These are phyloP conservation scores for Penicillium occitanis DNA, from an alignment of 2,329 filamentous ascomycete genomes.

Conservation along the genomic window DNA sequence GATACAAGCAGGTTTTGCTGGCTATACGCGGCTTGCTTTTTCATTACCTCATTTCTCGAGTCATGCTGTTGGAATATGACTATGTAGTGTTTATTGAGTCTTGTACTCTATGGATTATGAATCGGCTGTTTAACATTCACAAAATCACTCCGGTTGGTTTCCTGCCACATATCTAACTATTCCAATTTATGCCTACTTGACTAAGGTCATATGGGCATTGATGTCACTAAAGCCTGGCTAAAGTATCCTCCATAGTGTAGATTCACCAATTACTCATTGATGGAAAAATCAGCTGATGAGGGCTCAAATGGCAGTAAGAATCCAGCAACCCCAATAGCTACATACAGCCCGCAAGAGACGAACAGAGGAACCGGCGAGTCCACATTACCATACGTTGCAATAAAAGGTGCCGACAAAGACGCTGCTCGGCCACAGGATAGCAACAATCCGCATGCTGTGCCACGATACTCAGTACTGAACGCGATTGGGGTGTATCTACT, in stretches of 20 bases:
- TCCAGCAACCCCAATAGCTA: background rate
- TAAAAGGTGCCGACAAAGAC: background rate
- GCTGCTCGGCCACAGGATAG: background rate
- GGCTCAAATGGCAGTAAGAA: background rate
- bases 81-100: background rate
- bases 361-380: background rate
- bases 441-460: background rate
- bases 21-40: background rate
- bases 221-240: background rate
- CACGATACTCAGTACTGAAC: background rate
- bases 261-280: background rate
- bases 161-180: background rate
- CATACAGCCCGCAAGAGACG: background rate
- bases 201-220: background rate
- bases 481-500: background rate
- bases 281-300: background rate
- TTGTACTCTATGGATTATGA: background rate
- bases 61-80: background rate
- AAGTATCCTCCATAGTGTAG: background rate
- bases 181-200: background rate
- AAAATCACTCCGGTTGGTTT: background rate
- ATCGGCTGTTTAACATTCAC: background rate
- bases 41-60: background rate
- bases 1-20: background rate
- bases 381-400: background rate